phyloP scores from a whole-genome alignment of 1,284 basidiomycete species.

The Boletellus dicymbophilus region DNA sequence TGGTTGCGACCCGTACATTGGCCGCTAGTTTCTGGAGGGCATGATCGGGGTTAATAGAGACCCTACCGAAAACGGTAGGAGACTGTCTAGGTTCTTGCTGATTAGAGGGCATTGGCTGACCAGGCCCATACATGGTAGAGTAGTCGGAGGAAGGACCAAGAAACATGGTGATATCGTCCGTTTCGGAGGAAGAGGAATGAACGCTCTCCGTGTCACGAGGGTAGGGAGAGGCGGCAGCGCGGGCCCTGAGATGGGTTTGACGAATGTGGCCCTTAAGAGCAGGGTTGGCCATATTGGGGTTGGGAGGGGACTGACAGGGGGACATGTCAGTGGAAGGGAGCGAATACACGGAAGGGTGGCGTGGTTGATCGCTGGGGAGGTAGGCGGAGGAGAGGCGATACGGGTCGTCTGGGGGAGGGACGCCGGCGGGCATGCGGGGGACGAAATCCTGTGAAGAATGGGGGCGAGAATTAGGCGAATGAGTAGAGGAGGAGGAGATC shows the following conservation, averaged over 20 bases:
- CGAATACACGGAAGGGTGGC: constrained; percentile 47
- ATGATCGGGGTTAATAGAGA: constrained; percentile 74
- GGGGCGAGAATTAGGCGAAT: constrained; percentile 70
- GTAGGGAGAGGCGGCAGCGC: constrained; percentile 77
- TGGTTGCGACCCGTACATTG: constrained; percentile 84
- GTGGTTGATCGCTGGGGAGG: constrained; percentile 47
- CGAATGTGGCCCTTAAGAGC: constrained; percentile 73
- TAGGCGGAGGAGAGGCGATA: constrained; percentile 66
- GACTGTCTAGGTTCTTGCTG: constrained; percentile 64
- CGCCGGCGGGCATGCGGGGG: constrained; percentile 49
- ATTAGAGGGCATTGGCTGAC: constrained; percentile 51
- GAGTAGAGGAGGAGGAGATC: constrained; percentile 70
- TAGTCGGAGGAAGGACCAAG: constrained; percentile 61
- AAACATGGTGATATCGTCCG: constrained; percentile 80
- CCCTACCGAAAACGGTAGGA: constrained; percentile 68
- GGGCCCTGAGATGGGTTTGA: constrained; percentile 72
- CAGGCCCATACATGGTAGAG: constrained; percentile 55
- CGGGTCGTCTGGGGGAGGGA: constrained; percentile 62
- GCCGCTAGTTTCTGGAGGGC: constrained; percentile 82
- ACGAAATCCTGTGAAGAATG: constrained; percentile 70
- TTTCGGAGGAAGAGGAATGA: constrained; percentile 82
- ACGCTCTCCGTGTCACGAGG: constrained; percentile 81
- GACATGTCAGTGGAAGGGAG: constrained; percentile 43
- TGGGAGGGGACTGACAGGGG: constrained; percentile 67
- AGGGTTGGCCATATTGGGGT: constrained; percentile 68